Conservation (phyloP, 805 yeast genomes). For the Naumovozyma castellii region DNA sequence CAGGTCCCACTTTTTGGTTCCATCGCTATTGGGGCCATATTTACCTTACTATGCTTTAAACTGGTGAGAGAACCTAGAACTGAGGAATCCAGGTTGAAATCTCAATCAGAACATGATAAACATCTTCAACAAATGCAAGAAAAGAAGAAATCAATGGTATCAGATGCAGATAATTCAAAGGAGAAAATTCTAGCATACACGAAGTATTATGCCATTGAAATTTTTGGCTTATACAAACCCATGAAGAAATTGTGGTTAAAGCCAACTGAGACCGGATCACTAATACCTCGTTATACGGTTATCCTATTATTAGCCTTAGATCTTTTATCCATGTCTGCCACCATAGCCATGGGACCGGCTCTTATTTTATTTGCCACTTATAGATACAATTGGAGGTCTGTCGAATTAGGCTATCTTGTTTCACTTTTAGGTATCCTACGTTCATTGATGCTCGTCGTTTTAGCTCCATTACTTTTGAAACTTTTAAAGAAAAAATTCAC, state of each 20-base stretch:
- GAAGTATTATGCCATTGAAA: slow-evolving; percentile 9
- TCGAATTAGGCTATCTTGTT: slow-evolving; percentile 45
- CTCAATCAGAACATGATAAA: slow-evolving; percentile 29
- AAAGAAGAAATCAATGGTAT: slow-evolving; percentile 1
- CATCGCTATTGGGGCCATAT: slow-evolving; percentile 23
- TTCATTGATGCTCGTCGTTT: slow-evolving; percentile 39
- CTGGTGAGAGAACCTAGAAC: slow-evolving; percentile 60
- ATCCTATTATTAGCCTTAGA: slow-evolving; percentile 43
- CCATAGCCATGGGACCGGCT: slow-evolving; percentile 35
- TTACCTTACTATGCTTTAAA: slow-evolving; percentile 30
- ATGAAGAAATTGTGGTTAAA: slow-evolving; percentile 44
- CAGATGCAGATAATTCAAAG: neutral
- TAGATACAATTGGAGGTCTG: slow-evolving; percentile 44
- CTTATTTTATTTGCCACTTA: slow-evolving; percentile 45
- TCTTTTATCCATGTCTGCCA: slow-evolving; percentile 32
- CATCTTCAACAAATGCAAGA: slow-evolving; percentile 1
- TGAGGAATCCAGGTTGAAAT: slow-evolving; percentile 39
- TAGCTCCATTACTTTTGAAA: slow-evolving; percentile 42
- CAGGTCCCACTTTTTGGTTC: slow-evolving; percentile 28
- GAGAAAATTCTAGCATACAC: slow-evolving; percentile 1
- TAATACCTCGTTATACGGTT: slow-evolving; percentile 37
- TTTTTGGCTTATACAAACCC: slow-evolving; percentile 35
- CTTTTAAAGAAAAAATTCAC: slow-evolving; percentile 31
- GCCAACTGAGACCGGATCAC: slow-evolving; percentile 24
- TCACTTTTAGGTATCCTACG: slow-evolving; percentile 42